Evolutionary conservation across 305 asterid species (phyloP).

Genomic region (Fraxinus ornus): DNA sequence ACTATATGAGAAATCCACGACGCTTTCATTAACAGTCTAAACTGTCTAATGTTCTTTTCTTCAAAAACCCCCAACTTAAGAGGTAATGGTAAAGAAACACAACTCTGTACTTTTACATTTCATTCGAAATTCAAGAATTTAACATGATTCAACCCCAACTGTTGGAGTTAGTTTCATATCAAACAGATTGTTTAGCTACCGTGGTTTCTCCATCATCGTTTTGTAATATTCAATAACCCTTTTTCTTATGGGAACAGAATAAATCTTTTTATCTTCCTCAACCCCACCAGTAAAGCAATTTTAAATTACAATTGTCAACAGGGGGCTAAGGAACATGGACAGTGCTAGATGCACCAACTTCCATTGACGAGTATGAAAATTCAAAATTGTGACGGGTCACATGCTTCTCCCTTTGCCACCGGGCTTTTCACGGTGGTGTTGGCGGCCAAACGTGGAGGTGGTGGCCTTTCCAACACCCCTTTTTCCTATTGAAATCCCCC

Average conservation of each 20-base stretch:
- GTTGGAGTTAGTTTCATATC: not conserved
- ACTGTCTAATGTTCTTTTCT: not conserved
- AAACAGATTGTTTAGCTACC: not conserved
- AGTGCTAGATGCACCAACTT: not conserved
- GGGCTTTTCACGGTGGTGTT: slow-evolving; percentile 1
- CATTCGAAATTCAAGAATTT: not conserved
- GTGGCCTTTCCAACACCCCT: slow-evolving; percentile 35
- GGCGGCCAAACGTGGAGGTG: slow-evolving; percentile 21
- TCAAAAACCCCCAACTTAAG: not conserved
- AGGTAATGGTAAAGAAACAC: not conserved
- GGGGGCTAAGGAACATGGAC: not conserved
- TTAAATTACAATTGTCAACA: no score
- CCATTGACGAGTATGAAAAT: not conserved
- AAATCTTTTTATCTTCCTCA: not conserved
- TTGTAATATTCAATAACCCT: not conserved
- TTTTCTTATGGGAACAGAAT: not conserved
- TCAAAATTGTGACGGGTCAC: not conserved
- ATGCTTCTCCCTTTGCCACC: not conserved
- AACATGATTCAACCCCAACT: not conserved
- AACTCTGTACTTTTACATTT: not conserved
- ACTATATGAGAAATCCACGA: not conserved
- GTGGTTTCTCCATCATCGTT: not conserved
- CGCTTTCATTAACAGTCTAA: not conserved
- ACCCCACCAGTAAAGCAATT: slow-evolving; percentile 3
- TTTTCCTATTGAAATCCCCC: slow-evolving; percentile 16